phyloP scores from a whole-genome alignment of 1,284 basidiomycete species.

The Malassezia yamatoensis region DNA sequence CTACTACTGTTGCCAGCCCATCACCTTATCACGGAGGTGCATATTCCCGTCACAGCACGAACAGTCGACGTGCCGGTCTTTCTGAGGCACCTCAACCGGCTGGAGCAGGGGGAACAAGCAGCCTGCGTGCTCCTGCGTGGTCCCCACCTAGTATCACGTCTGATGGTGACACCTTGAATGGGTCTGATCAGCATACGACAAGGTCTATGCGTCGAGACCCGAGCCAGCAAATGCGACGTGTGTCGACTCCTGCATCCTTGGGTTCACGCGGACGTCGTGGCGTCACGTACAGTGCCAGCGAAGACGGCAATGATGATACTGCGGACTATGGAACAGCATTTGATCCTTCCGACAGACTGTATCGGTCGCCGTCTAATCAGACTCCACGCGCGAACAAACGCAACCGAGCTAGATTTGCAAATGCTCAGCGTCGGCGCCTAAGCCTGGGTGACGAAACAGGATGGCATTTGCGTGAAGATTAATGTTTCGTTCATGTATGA shows the following conservation, averaged over 20 bases:
- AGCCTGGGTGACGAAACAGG: constrained; percentile 10
- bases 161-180: constrained; percentile 1
- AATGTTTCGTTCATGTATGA: neutral
- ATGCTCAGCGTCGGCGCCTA: constrained; percentile 2
- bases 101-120: constrained; percentile 13
- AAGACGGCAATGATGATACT: neutral
- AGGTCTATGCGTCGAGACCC: neutral
- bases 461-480: constrained; percentile 16
- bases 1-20: constrained; percentile 4
- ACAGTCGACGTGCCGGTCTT: constrained; percentile 16
- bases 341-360: neutral
- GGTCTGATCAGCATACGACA: neutral
- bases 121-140: constrained; percentile 7
- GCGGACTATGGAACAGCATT: neutral
- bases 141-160: constrained; percentile 13
- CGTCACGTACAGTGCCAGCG: constrained; percentile 24
- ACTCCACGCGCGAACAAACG: neutral
- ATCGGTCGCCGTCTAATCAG: neutral
- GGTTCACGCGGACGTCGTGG: constrained; percentile 30
- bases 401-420: neutral
- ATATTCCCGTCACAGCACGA: constrained; percentile 9
- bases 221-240: neutral
- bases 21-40: constrained; percentile 16
- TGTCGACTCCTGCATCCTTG: constrained; percentile 23
- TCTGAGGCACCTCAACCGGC: constrained; percentile 9